These are phyloP conservation scores for Cadophora malorum DNA, from an alignment of 2,329 filamentous ascomycete genomes.

Conservation along the genomic window DNA sequence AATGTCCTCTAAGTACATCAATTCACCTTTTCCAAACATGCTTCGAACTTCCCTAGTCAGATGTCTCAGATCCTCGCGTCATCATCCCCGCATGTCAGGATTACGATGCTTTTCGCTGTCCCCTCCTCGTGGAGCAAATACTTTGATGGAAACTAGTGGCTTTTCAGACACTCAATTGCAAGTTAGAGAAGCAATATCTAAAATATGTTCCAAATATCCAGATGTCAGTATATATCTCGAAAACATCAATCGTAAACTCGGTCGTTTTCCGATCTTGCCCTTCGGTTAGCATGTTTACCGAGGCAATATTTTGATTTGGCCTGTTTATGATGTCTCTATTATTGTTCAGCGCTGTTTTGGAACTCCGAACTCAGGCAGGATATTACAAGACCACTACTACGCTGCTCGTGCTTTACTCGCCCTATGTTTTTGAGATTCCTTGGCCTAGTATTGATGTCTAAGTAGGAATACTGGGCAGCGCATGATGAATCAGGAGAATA, in stretches of 20 bases:
- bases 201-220: slow-evolving; percentile 73
- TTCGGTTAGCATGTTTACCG: slow-evolving; percentile 15
- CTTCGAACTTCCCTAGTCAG: slow-evolving; percentile 26
- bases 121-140: slow-evolving; percentile 35
- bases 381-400: not conserved
- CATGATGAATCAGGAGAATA: slow-evolving; percentile 74
- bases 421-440: not conserved
- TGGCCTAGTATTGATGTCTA: slow-evolving; percentile 8
- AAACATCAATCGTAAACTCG: not conserved
- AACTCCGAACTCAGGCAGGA: not conserved
- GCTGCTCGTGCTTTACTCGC: not conserved
- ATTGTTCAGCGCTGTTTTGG: not conserved
- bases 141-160: slow-evolving; percentile 73
- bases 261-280: not conserved
- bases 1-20: not conserved
- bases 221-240: slow-evolving; percentile 50
- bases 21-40: slow-evolving; percentile 17
- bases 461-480: slow-evolving; percentile 73
- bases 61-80: slow-evolving; percentile 22
- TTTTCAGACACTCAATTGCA: slow-evolving; percentile 77
- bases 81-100: slow-evolving; percentile 13
- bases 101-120: slow-evolving; percentile 37
- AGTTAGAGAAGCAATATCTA: slow-evolving; percentile 72
- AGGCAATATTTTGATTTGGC: slow-evolving; percentile 17
- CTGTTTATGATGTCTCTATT: not conserved